Evolutionary conservation across 768 basidiomycete species (phyloP).

Genomic region (Hygrophorus pudorinus): DNA sequence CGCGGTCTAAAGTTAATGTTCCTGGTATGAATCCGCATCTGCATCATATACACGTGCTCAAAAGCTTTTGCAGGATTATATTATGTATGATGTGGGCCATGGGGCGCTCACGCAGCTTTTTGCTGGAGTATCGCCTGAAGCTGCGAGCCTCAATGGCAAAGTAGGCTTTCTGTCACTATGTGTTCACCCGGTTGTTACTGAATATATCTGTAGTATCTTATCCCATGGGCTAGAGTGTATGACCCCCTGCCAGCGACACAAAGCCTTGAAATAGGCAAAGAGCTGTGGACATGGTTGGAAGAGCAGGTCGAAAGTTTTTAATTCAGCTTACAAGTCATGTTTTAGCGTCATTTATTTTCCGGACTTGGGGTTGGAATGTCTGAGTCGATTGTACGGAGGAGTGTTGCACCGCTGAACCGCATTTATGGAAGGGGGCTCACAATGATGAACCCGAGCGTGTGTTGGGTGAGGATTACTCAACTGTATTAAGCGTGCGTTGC

Average conservation of each 20-base stretch:
- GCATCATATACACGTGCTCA: neutral
- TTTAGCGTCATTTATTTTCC: too few relatives aligned
- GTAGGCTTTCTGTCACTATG: conserved; percentile 15
- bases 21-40: conserved; percentile 9
- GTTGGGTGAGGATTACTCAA: too few relatives aligned
- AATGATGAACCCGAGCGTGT: too few relatives aligned
- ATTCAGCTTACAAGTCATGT: too few relatives aligned
- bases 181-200: neutral
- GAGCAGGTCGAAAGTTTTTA: conserved; percentile 22
- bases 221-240: conserved; percentile 34
- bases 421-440: too few relatives aligned
- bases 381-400: too few relatives aligned
- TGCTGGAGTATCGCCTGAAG: conserved; percentile 36
- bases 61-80: conserved; percentile 11
- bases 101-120: conserved; percentile 43
- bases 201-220: conserved; percentile 22
- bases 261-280: conserved; percentile 22
- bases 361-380: too few relatives aligned
- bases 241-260: conserved; percentile 12
- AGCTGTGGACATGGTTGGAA: conserved; percentile 34
- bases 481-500: too few relatives aligned
- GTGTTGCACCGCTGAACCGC: too few relatives aligned
- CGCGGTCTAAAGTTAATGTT: conserved; percentile 1
- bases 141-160: conserved; percentile 33
- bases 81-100: conserved; percentile 21